Evolutionary conservation across 257 asterid species (phyloP), one percentile per base, ranked within the genome.

Genomic region (Scutellaria barbata): DNA sequence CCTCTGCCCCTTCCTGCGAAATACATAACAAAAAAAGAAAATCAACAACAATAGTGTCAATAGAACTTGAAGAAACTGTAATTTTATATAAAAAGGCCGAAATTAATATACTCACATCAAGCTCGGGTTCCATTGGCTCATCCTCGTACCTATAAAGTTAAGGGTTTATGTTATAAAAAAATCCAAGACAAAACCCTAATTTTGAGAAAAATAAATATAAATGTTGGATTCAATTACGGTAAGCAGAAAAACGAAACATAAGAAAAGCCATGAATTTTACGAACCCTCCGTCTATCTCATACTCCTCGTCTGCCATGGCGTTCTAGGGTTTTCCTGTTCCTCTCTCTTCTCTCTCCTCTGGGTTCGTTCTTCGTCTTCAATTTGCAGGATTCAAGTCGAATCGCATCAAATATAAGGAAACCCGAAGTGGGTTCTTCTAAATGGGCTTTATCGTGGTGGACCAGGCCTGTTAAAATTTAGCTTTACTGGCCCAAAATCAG

Each of bases 251-350:
- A 45, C 11, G 16, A 13, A 2, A 66, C 12, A 10, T 3, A 0
- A 5, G 1, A 37, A 53, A 18, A 37, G 2, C 17, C 13, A 42
- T 3, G 3, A 68, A 7, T 12, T 54, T 22, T 6, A 81, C 82
- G 14, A 59, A 92, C 96, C 88, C 93, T 81, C 82, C 85, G 75
- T 89, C 97, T 91, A 92, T 89, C 8, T 92, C 97, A 71, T 79
- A 92, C 37, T 92, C 95, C n/a, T 92, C 96, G 86, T 92, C 95
- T 10, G 96, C 96, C 97, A 92, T 92, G 77, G 76, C 76, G 63
- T 10, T 33, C 20, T 43, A 6, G 53, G 64, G 18, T 60, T 22
- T 17, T 53, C 13, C 37, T 11, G 13, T 48, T 52, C 8, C 33
- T 73, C 66, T 35, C 30, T 42, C 52, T 12, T 47, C 55, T 13